These are phyloP conservation scores for Leishmania tropica DNA, from an alignment of 208 protist genomes.

Conservation along the genomic window DNA sequence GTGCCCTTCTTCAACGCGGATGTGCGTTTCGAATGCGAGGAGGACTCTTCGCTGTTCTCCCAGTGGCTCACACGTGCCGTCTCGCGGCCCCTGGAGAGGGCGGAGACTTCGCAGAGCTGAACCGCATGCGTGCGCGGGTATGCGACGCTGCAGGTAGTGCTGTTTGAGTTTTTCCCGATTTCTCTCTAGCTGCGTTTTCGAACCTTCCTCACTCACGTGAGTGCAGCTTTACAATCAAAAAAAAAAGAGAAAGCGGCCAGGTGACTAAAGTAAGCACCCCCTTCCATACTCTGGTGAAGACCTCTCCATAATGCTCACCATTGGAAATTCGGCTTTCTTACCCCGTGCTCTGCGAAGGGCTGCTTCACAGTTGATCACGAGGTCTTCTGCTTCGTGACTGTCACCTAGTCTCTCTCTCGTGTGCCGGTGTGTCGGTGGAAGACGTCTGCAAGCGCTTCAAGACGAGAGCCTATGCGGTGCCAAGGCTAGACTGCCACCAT, in stretches of 20 bases:
- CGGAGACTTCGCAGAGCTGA: background rate
- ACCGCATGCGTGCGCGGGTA: background rate
- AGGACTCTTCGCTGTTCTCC: background rate
- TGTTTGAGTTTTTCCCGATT: background rate
- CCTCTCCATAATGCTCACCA: background rate
- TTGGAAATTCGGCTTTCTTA: background rate
- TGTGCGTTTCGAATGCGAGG: slow-evolving; percentile 19
- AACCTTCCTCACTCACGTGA: background rate
- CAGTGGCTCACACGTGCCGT: slow-evolving; percentile 1
- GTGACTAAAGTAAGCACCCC: background rate
- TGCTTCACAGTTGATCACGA: background rate
- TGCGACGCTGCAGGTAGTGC: background rate
- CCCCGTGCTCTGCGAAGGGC: background rate
- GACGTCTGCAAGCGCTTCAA: background rate
- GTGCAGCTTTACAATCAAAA: background rate
- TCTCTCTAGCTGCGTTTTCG: background rate
- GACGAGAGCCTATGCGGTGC: background rate
- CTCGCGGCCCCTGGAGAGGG: background rate
- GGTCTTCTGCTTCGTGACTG: background rate
- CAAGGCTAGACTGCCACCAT: background rate
- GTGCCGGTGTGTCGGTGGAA: background rate
- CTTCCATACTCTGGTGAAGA: background rate
- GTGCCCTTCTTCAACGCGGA: slow-evolving; percentile 49
- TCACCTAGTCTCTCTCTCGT: background rate
- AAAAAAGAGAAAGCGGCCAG: background rate